phyloP scores from a whole-genome alignment of 164 flowering plant genomes.

The Akebia trifoliata region DNA sequence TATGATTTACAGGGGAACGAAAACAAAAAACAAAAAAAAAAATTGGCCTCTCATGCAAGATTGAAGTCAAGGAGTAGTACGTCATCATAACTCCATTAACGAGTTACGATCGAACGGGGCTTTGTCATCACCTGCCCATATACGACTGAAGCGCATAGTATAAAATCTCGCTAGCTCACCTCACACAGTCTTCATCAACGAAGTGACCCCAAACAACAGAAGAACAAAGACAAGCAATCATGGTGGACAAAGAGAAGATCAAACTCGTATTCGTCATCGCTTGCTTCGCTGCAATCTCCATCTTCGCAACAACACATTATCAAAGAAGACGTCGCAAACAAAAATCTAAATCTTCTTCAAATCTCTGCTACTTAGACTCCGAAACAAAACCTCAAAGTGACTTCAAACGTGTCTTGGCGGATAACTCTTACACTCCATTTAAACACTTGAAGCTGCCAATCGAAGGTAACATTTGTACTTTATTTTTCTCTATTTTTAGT shows the following conservation, averaged over 20 bases:
- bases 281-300: slow-evolving; percentile 31
- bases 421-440: slow-evolving; percentile 67
- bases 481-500: background rate
- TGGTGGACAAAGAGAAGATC: slow-evolving; percentile 31
- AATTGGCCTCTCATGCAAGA: no score
- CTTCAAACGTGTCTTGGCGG: slow-evolving; percentile 66
- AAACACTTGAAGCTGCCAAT: slow-evolving; percentile 48
- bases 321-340: slow-evolving; percentile 31
- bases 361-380: slow-evolving; percentile 28
- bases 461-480: slow-evolving; percentile 12
- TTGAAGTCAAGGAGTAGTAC: no score
- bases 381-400: slow-evolving; percentile 49
- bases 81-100: no score
- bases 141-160: no score
- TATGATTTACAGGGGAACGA: no score
- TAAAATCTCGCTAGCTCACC: no score
- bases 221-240: background rate
- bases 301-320: slow-evolving; percentile 20
- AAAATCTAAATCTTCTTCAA: slow-evolving; percentile 10
- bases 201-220: background rate
- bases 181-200: no score
- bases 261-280: slow-evolving; percentile 21
- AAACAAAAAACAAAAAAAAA: no score
- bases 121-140: no score
- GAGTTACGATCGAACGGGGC: no score